Percentiles rank a stretch among this genome's conserved stretches.
Evolutionary conservation across 768 basidiomycete genomes (phyloP).

Genomic region (Hortiboletus campestris): DNA sequence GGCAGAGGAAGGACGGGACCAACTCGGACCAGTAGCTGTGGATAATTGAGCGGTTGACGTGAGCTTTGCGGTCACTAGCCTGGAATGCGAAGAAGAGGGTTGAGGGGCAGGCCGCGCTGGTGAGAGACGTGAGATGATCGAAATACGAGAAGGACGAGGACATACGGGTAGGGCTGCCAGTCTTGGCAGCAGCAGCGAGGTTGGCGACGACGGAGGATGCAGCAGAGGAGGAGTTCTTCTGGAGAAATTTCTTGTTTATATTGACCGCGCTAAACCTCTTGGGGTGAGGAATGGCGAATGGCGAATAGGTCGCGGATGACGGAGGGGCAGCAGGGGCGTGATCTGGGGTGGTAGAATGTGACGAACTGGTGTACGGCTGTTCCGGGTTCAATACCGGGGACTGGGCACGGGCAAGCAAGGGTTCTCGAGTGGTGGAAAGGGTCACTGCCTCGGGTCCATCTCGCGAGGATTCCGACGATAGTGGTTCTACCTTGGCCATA

Average conservation of each 20-base stretch:
- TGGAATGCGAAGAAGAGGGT: slow-evolving; percentile 62
- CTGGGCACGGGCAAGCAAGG: slow-evolving; percentile 11
- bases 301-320: background rate
- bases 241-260: slow-evolving; percentile 95
- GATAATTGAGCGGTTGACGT: slow-evolving; percentile 63
- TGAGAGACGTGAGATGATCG: slow-evolving; percentile 11
- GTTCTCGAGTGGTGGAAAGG: background rate
- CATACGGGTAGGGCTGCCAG: slow-evolving; percentile 55
- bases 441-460: slow-evolving; percentile 18
- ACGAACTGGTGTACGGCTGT: slow-evolving; percentile 3
- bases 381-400: slow-evolving; percentile 18
- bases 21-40: slow-evolving; percentile 60
- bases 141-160: slow-evolving; percentile 7
- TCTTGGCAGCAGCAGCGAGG: slow-evolving; percentile 43
- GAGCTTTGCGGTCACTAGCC: slow-evolving; percentile 83
- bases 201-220: slow-evolving; percentile 43
- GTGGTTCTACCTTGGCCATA: slow-evolving; percentile 61
- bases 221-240: slow-evolving; percentile 73
- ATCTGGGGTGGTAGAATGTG: slow-evolving; percentile 19
- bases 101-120: slow-evolving; percentile 60
- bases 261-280: slow-evolving; percentile 90
- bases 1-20: slow-evolving; percentile 77
- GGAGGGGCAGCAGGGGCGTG: slow-evolving; percentile 7
- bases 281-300: slow-evolving; percentile 46
- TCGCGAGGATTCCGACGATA: slow-evolving; percentile 36